Base-by-base conservation (phyloP, 2,329 filamentous ascomycete genomes). In the Penicillium sp. region DNA sequence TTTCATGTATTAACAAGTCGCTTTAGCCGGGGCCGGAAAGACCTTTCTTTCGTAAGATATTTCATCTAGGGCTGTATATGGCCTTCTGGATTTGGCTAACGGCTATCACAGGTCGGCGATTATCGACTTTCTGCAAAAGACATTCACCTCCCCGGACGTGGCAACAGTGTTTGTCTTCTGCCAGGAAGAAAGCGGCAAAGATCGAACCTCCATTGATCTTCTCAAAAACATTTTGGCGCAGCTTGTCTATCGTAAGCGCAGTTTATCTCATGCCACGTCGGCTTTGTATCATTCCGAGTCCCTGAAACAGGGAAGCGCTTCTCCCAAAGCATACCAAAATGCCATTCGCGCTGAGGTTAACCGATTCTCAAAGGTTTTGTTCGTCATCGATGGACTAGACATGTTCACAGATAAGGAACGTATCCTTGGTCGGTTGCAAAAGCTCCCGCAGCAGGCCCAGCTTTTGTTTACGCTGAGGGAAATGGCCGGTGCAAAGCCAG, bases 41-140 rank as follows among this genome's bases (percentile, higher is more conserved):
- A 60, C 54, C 0, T 61, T 61, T 35, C 37, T 61, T n/a, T 45
- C 56, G 57, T 60, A 17, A 45, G 57, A 52, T n/a, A n/a, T n/a
- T n/a, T n/a, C n/a, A n/a, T 22, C 18, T 22, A 22, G 5, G 18
- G 9, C 5, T 22, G 9, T 5, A 5, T 9, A 5, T 22, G 5
- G 18, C 18, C 18, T 22, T 9, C 18, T 22, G 5, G 5, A 5
- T 5, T 9, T 9, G 10, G 12, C 39, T 37, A 18, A 32, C 12
- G 30, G 23, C 3, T 16, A 6, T 12, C 2, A 8, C 9, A 58
- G 56, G 2, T 54, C 56, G 8, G 20, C 45, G 3, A 51, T 61
- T 5, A 54, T 60, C 29, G 57, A 60, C 6, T 39, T 23, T 3
- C 31, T 62, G 0, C 59, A 56, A 32, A 46, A 37, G 13, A 52